Percentiles rank a stretch among this genome's conserved stretches.
Evolutionary conservation across 495 filamentous ascomycete genomes (phyloP).

Genomic region (Penicillium turbatum): DNA sequence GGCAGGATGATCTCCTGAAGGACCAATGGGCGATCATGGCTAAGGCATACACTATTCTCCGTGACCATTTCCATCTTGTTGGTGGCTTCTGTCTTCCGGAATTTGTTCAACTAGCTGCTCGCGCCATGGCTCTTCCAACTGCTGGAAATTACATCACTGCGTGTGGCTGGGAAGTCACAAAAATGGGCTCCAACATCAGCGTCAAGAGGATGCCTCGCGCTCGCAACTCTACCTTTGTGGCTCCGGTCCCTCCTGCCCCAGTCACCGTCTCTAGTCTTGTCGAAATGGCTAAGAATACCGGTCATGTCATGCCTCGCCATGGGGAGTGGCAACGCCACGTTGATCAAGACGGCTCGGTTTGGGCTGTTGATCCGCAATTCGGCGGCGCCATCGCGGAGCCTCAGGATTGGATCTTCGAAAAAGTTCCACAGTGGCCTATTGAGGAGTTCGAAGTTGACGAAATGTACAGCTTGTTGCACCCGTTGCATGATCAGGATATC

Average conservation of each 20-base stretch:
- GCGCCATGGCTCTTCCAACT: constrained; percentile 27
- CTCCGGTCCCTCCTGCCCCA: too few species aligned
- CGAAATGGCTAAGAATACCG: too few species aligned
- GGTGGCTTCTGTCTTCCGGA: constrained; percentile 14
- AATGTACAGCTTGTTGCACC: not conserved
- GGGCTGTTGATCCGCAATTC: not conserved
- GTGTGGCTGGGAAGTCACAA: too few species aligned
- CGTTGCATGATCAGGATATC: not conserved
- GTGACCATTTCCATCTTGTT: constrained; percentile 37
- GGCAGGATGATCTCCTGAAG: constrained; percentile 43
- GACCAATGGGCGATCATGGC: constrained; percentile 47
- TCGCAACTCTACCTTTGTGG: too few species aligned
- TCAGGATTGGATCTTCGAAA: not conserved
- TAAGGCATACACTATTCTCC: constrained; percentile 46
- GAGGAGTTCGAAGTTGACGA: not conserved
- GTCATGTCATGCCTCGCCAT: not conserved
- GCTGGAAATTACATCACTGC: constrained; percentile 33
- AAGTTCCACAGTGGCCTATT: not conserved
- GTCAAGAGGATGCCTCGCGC: too few species aligned
- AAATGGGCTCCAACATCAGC: too few species aligned
- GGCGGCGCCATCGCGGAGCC: not conserved
- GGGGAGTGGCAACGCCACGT: not conserved
- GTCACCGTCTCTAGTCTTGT: too few species aligned
- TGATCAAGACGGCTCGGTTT: not conserved
- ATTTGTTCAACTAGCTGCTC: not conserved